phyloP scores from a whole-genome alignment of 1,139 yeast species.

The Pichia sp. region DNA sequence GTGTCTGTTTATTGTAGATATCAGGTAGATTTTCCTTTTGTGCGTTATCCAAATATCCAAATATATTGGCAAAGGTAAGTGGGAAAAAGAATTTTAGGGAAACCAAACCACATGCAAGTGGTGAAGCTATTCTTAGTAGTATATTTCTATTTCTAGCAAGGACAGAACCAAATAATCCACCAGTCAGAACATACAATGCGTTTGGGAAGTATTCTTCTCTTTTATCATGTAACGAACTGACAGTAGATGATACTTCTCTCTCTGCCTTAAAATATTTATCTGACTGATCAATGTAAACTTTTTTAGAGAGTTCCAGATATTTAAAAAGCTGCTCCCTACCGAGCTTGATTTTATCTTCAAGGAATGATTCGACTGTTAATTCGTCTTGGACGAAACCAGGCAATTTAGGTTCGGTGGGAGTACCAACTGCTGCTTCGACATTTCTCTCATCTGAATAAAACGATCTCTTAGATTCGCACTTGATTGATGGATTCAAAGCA shows the following conservation, averaged over 20 bases:
- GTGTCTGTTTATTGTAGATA: slow-evolving; percentile 57
- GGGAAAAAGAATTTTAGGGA: slow-evolving; percentile 78
- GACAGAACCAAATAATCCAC: slow-evolving; percentile 75
- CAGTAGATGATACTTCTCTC: slow-evolving; percentile 54
- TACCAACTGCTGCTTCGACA: slow-evolving; percentile 40
- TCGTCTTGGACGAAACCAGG: slow-evolving; percentile 37
- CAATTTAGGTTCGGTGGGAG: slow-evolving; percentile 24
- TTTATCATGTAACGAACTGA: slow-evolving; percentile 61
- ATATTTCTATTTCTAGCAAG: slow-evolving; percentile 66
- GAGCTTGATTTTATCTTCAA: slow-evolving; percentile 41
- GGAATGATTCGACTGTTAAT: slow-evolving; percentile 51
- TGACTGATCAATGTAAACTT: slow-evolving; percentile 35
- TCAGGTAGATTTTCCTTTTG: slow-evolving; percentile 61
- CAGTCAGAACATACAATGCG: slow-evolving; percentile 59
- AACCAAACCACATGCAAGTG: slow-evolving; percentile 56
- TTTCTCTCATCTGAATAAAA: slow-evolving; percentile 55
- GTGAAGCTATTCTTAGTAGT: slow-evolving; percentile 50
- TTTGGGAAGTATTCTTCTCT: slow-evolving; percentile 76
- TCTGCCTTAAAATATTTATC: slow-evolving; percentile 38
- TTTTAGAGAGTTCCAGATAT: slow-evolving; percentile 26
- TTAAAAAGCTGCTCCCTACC: slow-evolving; percentile 35
- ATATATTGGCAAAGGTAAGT: slow-evolving; percentile 60
- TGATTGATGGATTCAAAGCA: neutral
- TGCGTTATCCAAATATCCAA: slow-evolving; percentile 51
- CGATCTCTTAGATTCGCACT: slow-evolving; percentile 26